phyloP scores from a whole-genome alignment of 306 rosid species.

The Arachis hypogaea region DNA sequence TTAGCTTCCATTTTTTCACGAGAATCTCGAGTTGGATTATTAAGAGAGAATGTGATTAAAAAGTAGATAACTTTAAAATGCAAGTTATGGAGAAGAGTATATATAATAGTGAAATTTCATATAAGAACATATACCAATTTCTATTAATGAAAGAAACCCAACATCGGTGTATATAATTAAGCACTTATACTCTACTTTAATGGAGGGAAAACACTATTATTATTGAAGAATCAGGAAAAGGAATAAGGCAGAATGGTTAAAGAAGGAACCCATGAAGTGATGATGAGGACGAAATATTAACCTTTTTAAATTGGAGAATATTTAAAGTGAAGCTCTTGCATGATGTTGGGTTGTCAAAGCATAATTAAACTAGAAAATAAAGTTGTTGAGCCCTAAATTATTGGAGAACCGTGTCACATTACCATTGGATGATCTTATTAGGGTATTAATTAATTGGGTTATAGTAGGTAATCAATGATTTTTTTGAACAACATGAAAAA shows the following conservation, averaged over 20 bases:
- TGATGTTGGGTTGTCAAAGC: not conserved
- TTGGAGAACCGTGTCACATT: conserved; percentile 19
- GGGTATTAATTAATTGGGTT: too few species aligned
- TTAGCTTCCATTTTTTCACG: too few species aligned
- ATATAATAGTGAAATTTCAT: not conserved
- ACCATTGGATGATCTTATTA: not conserved
- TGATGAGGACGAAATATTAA: not conserved
- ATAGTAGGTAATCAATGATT: too few species aligned
- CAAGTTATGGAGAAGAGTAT: too few species aligned
- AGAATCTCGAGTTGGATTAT: too few species aligned
- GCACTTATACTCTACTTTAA: not conserved
- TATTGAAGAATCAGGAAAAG: not conserved
- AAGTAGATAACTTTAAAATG: too few species aligned
- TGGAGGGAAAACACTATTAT: not conserved
- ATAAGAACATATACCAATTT: not conserved
- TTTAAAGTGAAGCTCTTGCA: not conserved
- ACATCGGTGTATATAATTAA: not conserved
- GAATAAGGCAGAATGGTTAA: not conserved
- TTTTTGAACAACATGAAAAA: too few species aligned
- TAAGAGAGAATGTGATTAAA: too few species aligned
- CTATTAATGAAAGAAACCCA: not conserved
- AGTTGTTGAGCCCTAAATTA: conserved; percentile 19
- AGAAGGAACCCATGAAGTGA: not conserved
- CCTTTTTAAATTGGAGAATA: not conserved
- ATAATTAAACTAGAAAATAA: not conserved